Conservation (phyloP, 805 yeast genomes). For the Pichia rugopelliculosa region DNA sequence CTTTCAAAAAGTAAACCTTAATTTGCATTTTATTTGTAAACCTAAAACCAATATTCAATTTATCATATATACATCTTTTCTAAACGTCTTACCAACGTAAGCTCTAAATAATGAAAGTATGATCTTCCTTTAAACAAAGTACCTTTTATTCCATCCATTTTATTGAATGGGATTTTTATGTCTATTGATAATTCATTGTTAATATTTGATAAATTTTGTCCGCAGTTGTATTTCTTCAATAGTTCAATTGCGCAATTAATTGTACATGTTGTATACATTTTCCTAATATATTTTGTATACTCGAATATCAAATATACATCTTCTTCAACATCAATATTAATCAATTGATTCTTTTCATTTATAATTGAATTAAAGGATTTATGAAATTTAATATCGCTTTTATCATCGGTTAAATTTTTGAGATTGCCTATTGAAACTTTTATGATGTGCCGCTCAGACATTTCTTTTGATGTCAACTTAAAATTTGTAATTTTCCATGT, state of each 20-base stretch:
- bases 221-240: background rate
- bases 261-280: constrained; percentile 1
- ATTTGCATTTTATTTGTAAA: no score
- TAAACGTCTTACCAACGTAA: background rate
- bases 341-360: background rate
- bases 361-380: background rate
- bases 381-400: background rate
- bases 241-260: constrained; percentile 7
- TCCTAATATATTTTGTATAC: background rate
- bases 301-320: constrained; percentile 4
- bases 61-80: no score
- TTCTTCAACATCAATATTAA: background rate
- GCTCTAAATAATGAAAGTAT: constrained; percentile 29
- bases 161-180: constrained; percentile 9
- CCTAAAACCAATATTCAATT: no score
- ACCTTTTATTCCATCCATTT: constrained; percentile 66
- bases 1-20: no score
- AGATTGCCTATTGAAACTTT: background rate
- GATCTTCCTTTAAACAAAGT: constrained; percentile 44
- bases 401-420: background rate
- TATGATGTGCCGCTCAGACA: background rate
- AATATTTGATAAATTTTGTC: background rate
- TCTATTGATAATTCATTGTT: background rate
- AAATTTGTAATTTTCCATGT: background rate
- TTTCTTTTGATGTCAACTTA: background rate